Conservation (phyloP, 2,329 filamentous ascomycete species). For the Celoporthe dispersa region DNA sequence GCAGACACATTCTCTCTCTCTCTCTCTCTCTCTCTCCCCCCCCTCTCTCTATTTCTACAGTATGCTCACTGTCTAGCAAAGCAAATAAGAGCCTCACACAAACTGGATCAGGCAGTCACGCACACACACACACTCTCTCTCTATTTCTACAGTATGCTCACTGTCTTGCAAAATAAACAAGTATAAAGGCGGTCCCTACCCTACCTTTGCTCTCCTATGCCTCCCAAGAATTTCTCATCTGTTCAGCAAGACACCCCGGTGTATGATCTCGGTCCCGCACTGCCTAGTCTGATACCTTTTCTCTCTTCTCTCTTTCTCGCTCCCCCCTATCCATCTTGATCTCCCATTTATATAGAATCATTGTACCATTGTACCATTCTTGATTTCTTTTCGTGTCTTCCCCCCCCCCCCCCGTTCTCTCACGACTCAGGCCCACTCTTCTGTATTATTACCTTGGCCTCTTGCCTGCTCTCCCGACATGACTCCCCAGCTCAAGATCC, state of each 20-base stretch:
- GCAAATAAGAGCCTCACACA: too few species aligned
- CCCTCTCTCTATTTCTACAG: neutral
- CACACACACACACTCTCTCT: neutral
- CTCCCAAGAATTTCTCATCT: neutral
- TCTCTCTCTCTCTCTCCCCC: neutral
- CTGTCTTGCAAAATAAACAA: neutral
- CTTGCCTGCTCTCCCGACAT: constrained; percentile 10
- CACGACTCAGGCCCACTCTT: neutral
- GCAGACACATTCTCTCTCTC: neutral
- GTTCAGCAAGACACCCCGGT: neutral
- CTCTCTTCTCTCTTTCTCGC: neutral
- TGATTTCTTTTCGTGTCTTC: too few species aligned
- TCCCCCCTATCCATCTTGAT: neutral
- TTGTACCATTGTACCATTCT: too few species aligned
- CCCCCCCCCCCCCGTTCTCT: too few species aligned
- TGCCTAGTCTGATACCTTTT: neutral
- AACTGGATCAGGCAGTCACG: neutral
- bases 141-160: neutral
- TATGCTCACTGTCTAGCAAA: neutral
- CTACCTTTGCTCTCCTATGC: neutral
- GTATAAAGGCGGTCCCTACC: neutral
- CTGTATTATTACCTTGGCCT: neutral
- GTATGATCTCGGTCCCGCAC: neutral
- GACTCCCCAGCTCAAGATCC: constrained; percentile 31
- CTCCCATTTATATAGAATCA: too few species aligned